Conservation (phyloP, 2,329 filamentous ascomycete species). For the Verticillium nubilum region DNA sequence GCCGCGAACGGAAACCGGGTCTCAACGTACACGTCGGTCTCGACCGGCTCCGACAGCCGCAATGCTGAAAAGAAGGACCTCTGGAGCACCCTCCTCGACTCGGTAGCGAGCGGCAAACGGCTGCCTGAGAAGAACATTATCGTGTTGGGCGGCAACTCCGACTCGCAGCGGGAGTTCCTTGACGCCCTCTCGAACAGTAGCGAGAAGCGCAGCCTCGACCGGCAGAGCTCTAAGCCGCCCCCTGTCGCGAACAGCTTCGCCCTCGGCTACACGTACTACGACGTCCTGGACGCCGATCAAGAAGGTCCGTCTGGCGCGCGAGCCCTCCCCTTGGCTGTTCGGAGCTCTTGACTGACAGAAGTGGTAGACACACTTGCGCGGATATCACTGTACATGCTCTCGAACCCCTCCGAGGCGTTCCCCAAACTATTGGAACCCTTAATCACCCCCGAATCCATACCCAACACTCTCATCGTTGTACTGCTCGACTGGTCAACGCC, state of each 20-base stretch:
- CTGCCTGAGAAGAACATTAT: constrained; percentile 89
- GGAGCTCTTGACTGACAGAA: not conserved
- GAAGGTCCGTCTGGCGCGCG: constrained; percentile 55
- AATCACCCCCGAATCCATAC: constrained; percentile 75
- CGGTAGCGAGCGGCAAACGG: constrained; percentile 82
- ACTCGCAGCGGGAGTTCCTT: constrained; percentile 80
- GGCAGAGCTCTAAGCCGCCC: constrained; percentile 55
- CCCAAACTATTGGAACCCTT: constrained; percentile 78
- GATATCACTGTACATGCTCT: constrained; percentile 82
- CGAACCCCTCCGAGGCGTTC: constrained; percentile 79
- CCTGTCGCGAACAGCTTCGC: constrained; percentile 90
- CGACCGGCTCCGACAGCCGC: constrained; percentile 46
- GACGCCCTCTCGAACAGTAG: constrained; percentile 56
- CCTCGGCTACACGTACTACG: constrained; percentile 90
- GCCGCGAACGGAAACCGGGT: constrained; percentile 48
- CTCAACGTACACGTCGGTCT: constrained; percentile 54
- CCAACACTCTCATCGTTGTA: constrained; percentile 82
- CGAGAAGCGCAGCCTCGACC: constrained; percentile 46
- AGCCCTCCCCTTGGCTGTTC: not conserved
- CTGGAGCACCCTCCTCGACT: constrained; percentile 91
- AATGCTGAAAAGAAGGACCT: constrained; percentile 78
- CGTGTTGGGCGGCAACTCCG: constrained; percentile 75
- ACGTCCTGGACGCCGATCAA: constrained; percentile 88
- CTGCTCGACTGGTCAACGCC: constrained; percentile 95
- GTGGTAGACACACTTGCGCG: constrained; percentile 75